Base-by-base conservation (phyloP, 2,329 filamentous ascomycete genomes). In the Clarireedia paspali region DNA sequence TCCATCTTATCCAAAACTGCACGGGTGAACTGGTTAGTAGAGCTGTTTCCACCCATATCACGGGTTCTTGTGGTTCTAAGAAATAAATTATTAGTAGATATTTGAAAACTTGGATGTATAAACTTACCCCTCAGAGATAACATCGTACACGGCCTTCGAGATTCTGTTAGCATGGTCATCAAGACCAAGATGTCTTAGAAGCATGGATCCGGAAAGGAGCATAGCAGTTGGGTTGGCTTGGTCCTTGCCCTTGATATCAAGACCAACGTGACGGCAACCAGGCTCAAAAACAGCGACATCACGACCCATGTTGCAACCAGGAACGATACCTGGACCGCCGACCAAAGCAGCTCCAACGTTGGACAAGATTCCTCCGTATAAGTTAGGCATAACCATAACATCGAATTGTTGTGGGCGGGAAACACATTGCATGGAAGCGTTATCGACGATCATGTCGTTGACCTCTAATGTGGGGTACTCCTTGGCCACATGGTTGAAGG, bases 381-480 rank as follows among this genome's bases (percentile, higher is more conserved):
- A 79, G 81, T 99, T 99, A 70, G 94, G 94, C 91, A 97, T 97
- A 74, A 99, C 94, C 87, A 99, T 89, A 68, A 99, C 94, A 74
- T 99, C 94, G 72, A 99, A 99, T 77, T 99, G 94, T 78, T 97
- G 94, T 61, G 94, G 94, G 65, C 84, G 83, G 65, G 89, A 91
- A 66, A 99, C 94, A 72, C 91, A 95, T 81, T 99, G 94, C 94
- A 99, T 99, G 70, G 89, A 95, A 70, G 94, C 94, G 76, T 99
- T 99, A 79, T 99, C 94, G 75, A 99, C 94, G 74, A 99, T 99
- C 92, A 99, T 96, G 78, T 99, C 94, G 80, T 95, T 95, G 72
- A 87, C 87, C 80, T 96, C 89, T 67, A 99, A 82, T 61, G 89
- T 95, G 59, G 94, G 92, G 79, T 94, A 99, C 74, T 96, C 90